Conservation (phyloP, 2,329 filamentous ascomycete species). For the Diaporthe amygdali region DNA sequence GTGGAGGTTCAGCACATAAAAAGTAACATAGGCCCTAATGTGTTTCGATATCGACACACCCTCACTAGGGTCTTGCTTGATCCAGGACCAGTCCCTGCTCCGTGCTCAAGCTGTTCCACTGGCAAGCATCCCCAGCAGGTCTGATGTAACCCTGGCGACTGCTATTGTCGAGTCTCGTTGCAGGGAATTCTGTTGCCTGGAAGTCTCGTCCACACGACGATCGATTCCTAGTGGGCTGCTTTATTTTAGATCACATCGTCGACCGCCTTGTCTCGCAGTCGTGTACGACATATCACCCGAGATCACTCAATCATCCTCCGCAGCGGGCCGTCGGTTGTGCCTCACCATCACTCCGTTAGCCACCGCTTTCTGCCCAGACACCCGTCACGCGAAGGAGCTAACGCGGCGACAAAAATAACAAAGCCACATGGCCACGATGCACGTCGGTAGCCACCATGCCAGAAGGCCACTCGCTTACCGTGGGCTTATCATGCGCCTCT, state of each 20-base stretch:
- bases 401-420: not conserved
- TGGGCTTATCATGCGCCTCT: not conserved
- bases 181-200: constrained; percentile 19
- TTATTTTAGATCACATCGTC: not conserved
- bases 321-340: not conserved
- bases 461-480: too few species aligned
- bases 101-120: not conserved
- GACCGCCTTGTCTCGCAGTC: not conserved
- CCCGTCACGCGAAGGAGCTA: not conserved
- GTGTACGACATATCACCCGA: not conserved
- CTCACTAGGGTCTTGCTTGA: not conserved
- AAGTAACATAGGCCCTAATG: not conserved
- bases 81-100: not conserved
- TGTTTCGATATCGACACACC: not conserved
- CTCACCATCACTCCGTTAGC: not conserved
- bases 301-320: not conserved
- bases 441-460: not conserved
- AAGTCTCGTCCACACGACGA: not conserved
- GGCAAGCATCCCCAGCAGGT: not conserved
- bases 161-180: not conserved
- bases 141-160: not conserved
- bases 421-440: not conserved
- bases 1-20: not conserved
- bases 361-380: not conserved
- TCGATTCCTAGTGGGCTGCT: not conserved